Evolutionary conservation across 257 asterid genomes (phyloP), one percentile per base, ranked within the genome.

Genomic region (Leptodermis oblonga): DNA sequence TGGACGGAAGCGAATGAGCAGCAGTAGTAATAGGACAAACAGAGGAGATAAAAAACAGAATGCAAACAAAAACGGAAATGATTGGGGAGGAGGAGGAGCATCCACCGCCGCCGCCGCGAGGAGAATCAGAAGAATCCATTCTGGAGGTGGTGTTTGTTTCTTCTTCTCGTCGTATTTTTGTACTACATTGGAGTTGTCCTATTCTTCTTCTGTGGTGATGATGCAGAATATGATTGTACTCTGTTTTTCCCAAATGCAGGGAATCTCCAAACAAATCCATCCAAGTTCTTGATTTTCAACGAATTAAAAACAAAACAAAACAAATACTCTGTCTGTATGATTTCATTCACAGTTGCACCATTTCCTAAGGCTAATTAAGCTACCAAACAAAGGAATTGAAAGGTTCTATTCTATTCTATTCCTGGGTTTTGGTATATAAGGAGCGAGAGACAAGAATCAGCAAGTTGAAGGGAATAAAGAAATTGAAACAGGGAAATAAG

Each of bases 11-110:
- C 4, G 86, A 68, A 33, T 31, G 48, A 25, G 63, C 96, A 6
- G 88, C 83, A 75, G n/a, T n/a, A n/a, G n/a, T n/a, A n/a, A n/a
- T n/a, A n/a, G 87, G 84, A 75, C 82, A 85, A 75, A 88, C 79
- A 20, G 74, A 75, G 74, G 79, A 80, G 52, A 78, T 23, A 51
- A 88, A 62, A 37, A 88, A 76, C 52, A 86, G 72, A 82, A 81
- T 81, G 83, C 82, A 80, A 76, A 88, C 82, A 70, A 90, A 39
- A 70, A 76, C 58, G 1, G 77, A 77, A 82, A 84, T 81, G 82
- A 82, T 74, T 72, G 90, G 87, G 67, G 88, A 83, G 4, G 43
- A 39, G 7, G 31, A 22, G 9, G 28, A 22, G n/a, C n/a, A n/a
- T n/a, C n/a, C n/a, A n/a, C n/a, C n/a, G n/a, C n/a, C n/a, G n/a